Conservation (phyloP, 805 yeast species). For the Tetrapisispora phaffii region DNA sequence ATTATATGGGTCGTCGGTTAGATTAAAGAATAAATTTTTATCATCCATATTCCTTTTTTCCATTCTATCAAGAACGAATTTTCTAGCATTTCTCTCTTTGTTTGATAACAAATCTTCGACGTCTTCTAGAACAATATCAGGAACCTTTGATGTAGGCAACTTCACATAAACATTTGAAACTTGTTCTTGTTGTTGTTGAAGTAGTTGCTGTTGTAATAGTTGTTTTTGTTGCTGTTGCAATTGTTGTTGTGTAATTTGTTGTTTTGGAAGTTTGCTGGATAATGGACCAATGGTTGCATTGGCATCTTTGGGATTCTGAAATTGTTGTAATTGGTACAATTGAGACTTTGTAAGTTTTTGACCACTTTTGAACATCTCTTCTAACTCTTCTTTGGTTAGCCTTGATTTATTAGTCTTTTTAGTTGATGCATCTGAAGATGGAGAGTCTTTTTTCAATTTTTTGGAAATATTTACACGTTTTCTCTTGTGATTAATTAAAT, state of each 20-base stretch:
- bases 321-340: constrained; percentile 14
- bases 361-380: constrained; percentile 13
- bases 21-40: constrained; percentile 69
- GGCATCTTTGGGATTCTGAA: constrained; percentile 11
- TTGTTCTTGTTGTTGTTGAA: constrained; percentile 15
- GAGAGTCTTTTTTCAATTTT: constrained; percentile 12
- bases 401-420: constrained; percentile 10
- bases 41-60: constrained; percentile 55
- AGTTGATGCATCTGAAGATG: constrained; percentile 16
- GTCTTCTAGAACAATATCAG: constrained; percentile 82
- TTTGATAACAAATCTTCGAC: constrained; percentile 65
- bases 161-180: constrained; percentile 68
- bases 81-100: constrained; percentile 66
- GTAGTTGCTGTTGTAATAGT: constrained; percentile 13
- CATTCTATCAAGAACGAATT: constrained; percentile 79
- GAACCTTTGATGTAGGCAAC: constrained; percentile 82
- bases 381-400: constrained; percentile 14
- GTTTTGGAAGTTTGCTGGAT: constrained; percentile 2
- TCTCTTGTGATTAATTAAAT: constrained; percentile 66
- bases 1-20: constrained; percentile 77
- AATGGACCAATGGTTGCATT: background rate
- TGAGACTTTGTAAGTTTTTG: constrained; percentile 21
- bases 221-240: constrained; percentile 12
- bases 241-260: constrained; percentile 7
- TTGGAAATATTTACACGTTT: constrained; percentile 31